Evolutionary conservation across 257 asterid genomes (phyloP).

Genomic region (Jacaranda copaia): DNA sequence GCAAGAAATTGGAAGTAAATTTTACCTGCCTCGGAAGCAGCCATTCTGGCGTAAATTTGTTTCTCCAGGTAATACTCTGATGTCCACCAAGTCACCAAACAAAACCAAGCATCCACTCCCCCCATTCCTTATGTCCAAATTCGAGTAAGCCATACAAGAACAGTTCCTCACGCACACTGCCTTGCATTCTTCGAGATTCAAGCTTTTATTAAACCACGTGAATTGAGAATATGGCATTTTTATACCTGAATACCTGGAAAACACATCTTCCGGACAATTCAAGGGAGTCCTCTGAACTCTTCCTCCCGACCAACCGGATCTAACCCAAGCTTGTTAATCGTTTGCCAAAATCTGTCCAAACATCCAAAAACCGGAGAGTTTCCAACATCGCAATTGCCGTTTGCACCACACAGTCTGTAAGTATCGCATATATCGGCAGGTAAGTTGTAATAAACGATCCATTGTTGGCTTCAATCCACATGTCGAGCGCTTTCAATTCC

Average conservation of each 20-base stretch:
- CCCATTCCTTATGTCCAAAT: constrained; percentile 28
- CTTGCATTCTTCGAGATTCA: constrained; percentile 38
- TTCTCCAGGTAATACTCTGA: constrained; percentile 22
- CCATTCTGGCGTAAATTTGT: constrained; percentile 31
- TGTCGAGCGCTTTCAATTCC: constrained; percentile 16
- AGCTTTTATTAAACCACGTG: constrained; percentile 24
- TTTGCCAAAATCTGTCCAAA: constrained; percentile 33
- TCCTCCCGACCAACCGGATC: constrained; percentile 30
- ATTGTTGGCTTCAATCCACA: constrained; percentile 31
- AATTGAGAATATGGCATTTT: constrained; percentile 34
- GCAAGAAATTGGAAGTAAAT: neutral
- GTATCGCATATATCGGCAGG: constrained; percentile 43
- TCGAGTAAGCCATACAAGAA: constrained; percentile 42
- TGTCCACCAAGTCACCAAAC: constrained; percentile 39
- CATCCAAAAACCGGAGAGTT: constrained; percentile 39
- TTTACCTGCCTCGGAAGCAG: constrained; percentile 33
- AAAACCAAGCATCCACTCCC: constrained; percentile 46
- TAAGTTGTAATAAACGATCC: constrained; percentile 27
- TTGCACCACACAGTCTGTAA: constrained; percentile 41
- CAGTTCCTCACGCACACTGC: constrained; percentile 37
- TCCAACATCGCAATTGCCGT: constrained; percentile 36
- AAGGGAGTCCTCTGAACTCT: constrained; percentile 21
- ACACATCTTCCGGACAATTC: constrained; percentile 27
- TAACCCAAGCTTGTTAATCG: neutral
- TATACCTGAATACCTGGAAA: constrained; percentile 11